Evolutionary conservation across 495 filamentous ascomycete species (phyloP).

Genomic region (Astrocystis sublimbata): DNA sequence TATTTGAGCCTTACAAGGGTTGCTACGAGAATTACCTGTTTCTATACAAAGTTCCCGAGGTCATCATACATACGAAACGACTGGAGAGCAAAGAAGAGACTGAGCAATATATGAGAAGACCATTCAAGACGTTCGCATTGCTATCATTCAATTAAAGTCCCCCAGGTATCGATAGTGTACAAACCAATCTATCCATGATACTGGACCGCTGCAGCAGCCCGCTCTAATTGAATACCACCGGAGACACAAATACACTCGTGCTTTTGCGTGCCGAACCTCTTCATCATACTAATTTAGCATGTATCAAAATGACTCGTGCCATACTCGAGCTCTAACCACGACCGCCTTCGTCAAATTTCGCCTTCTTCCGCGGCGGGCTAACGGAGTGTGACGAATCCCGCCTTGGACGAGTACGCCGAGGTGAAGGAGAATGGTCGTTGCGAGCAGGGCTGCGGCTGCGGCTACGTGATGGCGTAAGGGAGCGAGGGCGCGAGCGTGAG

Average conservation of each 20-base stretch:
- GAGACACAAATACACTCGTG: background rate
- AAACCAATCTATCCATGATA: slow-evolving; percentile 12
- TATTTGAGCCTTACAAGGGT: too few species aligned
- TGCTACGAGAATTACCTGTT: background rate
- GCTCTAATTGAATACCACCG: background rate
- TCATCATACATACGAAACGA: background rate
- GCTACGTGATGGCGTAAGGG: slow-evolving; percentile 28
- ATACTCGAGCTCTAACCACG: background rate
- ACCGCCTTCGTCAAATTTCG: slow-evolving; percentile 11
- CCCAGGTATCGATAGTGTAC: slow-evolving; percentile 13
- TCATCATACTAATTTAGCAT: background rate
- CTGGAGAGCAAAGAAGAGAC: background rate
- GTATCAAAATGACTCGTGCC: background rate
- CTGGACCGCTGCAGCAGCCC: background rate
- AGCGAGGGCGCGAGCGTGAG: slow-evolving; percentile 16
- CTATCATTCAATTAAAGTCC: background rate
- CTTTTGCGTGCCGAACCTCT: background rate
- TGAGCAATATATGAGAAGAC: background rate
- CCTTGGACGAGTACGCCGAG: slow-evolving; percentile 26
- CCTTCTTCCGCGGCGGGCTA: slow-evolving; percentile 30
- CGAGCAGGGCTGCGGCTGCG: slow-evolving; percentile 28
- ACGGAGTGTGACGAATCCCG: slow-evolving; percentile 31
- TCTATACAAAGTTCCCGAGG: too few species aligned
- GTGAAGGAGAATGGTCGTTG: slow-evolving; percentile 29
- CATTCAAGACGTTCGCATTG: background rate